These are phyloP conservation scores for Colletotrichum destructivum DNA, from an alignment of 2,329 filamentous ascomycete species.

Conservation along the genomic window DNA sequence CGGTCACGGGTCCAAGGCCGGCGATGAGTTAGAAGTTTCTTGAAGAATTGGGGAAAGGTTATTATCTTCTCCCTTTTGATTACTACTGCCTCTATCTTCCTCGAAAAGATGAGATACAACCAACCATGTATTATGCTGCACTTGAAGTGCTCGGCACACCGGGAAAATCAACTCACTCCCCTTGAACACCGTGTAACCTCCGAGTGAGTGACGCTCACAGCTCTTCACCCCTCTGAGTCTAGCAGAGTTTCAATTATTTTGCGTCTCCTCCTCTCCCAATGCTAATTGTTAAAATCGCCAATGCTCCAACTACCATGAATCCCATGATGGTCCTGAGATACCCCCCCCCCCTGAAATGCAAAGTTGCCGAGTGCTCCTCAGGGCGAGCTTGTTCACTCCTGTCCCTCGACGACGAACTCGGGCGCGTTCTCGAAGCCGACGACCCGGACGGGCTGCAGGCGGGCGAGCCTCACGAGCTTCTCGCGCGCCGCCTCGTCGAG, in stretches of 20 bases:
- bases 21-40: background rate
- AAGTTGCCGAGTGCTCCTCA: background rate
- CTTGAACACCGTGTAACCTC: constrained; percentile 7
- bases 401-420: background rate
- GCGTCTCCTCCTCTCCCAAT: background rate
- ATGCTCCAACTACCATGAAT: background rate
- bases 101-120: too few relatives aligned
- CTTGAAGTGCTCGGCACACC: background rate
- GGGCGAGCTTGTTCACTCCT: background rate
- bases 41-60: background rate
- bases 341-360: background rate
- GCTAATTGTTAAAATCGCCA: background rate
- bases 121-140: too few relatives aligned
- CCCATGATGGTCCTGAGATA: background rate
- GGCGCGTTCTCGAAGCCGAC: constrained; percentile 29
- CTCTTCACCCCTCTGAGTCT: background rate
- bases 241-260: too few relatives aligned
- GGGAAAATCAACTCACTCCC: background rate
- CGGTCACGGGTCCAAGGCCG: background rate
- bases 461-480: constrained; percentile 31
- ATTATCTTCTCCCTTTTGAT: too few relatives aligned
- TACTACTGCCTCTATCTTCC: too few relatives aligned
- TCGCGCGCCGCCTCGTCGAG: constrained; percentile 23
- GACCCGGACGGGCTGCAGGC: constrained; percentile 27
- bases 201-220: background rate